phyloP scores from a whole-genome alignment of 306 rosid genomes.

The Acacia confusa region DNA sequence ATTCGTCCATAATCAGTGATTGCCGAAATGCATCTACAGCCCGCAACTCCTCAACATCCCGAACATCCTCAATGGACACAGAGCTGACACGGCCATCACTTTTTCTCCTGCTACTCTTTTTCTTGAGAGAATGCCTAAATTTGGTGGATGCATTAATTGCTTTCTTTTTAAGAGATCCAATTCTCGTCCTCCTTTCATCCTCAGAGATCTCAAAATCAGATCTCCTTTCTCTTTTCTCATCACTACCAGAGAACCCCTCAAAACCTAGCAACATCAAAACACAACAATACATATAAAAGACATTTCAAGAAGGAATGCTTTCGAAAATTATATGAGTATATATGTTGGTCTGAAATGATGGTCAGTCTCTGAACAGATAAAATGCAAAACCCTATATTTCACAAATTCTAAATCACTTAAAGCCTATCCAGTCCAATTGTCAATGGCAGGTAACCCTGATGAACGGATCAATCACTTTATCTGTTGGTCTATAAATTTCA shows the following conservation, averaged over 20 bases:
- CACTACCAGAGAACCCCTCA: conserved; percentile 93
- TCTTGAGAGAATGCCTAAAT: conserved; percentile 85
- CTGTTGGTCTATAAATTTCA: not conserved
- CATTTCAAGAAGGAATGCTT: not conserved
- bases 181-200: conserved; percentile 95
- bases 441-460: not conserved
- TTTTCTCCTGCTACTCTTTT: conserved; percentile 83
- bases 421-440: not conserved
- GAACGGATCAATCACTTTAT: not conserved
- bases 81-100: conserved; percentile 97
- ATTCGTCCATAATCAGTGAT: conserved; percentile 71
- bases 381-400: not conserved
- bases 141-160: conserved; percentile 86
- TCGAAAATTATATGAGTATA: too few relatives aligned
- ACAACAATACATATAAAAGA: not conserved
- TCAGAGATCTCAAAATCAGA: conserved; percentile 95
- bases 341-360: not conserved
- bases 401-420: not conserved
- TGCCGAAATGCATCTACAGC: conserved; percentile 91
- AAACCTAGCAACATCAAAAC: conserved; percentile 55
- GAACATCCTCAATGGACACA: conserved; percentile 90
- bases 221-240: conserved; percentile 87
- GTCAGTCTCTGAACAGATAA: not conserved
- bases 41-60: conserved; percentile 83
- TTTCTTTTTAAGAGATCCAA: conserved; percentile 90